Conservation (phyloP, 805 yeast genomes). For the Pichia deserticola region DNA sequence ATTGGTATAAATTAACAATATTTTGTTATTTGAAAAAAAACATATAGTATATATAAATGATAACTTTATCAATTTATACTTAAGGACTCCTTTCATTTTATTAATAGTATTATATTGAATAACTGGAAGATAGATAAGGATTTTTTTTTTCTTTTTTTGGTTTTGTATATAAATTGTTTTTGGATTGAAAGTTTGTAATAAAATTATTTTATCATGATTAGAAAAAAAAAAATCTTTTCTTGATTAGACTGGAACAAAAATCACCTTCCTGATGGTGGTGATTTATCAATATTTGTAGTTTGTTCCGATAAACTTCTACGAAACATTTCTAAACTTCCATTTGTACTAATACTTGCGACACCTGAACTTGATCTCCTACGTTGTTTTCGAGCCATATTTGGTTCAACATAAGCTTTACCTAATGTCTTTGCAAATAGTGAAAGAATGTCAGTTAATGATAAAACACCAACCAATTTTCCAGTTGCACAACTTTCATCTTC, state of each 20-base stretch:
- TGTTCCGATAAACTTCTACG: conserved; percentile 31
- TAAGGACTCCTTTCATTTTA: no score
- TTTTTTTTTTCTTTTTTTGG: no score
- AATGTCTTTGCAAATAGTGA: conserved; percentile 70
- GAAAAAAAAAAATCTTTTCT: no score
- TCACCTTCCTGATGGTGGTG: neutral
- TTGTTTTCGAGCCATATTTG: conserved; percentile 80
- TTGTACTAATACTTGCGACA: conserved; percentile 28
- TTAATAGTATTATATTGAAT: no score
- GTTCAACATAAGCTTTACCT: conserved; percentile 68
- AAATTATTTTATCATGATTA: no score
- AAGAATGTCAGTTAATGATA: conserved; percentile 84
- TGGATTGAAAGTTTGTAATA: no score
- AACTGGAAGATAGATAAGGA: no score
- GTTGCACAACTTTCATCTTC: conserved; percentile 41
- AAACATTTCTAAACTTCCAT: conserved; percentile 34
- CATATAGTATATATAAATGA: no score
- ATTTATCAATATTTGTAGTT: neutral
- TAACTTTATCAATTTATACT: no score
- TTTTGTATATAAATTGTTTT: no score
- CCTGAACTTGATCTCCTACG: conserved; percentile 57
- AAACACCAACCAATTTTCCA: conserved; percentile 84
- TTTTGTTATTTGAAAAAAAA: no score
- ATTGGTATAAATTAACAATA: no score
- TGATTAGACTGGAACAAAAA: neutral